Evolutionary conservation across 2,329 filamentous ascomycete species (phyloP).

Genomic region (Claviceps africana): DNA sequence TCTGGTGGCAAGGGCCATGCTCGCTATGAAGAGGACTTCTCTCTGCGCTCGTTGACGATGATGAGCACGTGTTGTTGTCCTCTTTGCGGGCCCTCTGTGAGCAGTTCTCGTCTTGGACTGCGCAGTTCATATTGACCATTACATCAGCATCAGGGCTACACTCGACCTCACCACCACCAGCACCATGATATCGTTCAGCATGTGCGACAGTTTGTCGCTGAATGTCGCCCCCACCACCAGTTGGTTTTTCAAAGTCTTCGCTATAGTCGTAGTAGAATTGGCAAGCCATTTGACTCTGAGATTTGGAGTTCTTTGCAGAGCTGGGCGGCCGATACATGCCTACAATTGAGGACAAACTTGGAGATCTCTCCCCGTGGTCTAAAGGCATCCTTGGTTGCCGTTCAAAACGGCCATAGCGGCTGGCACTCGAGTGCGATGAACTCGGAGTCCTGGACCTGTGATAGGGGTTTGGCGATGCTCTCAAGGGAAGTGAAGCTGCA

Average conservation of each 20-base stretch:
- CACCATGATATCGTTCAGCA: not conserved
- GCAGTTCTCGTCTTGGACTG: not conserved
- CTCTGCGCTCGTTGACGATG: not conserved
- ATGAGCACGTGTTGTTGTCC: not conserved
- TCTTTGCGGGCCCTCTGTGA: not conserved
- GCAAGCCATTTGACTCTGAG: slow-evolving; percentile 16
- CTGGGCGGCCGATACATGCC: slow-evolving; percentile 29
- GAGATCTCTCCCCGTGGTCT: slow-evolving; percentile 26
- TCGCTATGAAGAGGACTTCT: not conserved
- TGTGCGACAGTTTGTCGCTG: slow-evolving; percentile 9
- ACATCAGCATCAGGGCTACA: not conserved
- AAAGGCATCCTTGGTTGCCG: slow-evolving; percentile 22
- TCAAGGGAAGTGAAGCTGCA: slow-evolving; percentile 23
- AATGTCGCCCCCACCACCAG: slow-evolving; percentile 8
- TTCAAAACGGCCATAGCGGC: slow-evolving; percentile 15
- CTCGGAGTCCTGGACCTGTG: slow-evolving; percentile 22
- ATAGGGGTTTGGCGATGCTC: slow-evolving; percentile 15
- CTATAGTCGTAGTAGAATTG: slow-evolving; percentile 40
- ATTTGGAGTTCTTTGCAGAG: slow-evolving; percentile 14
- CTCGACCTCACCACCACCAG: not conserved
- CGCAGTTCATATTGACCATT: not conserved
- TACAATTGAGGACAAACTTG: slow-evolving; percentile 35
- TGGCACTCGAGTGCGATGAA: slow-evolving; percentile 16
- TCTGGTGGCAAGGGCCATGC: not conserved
- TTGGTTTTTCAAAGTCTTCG: slow-evolving; percentile 31